Base-by-base conservation (phyloP, 2,329 filamentous ascomycete species). In the Paracoccidioides lutzii region DNA sequence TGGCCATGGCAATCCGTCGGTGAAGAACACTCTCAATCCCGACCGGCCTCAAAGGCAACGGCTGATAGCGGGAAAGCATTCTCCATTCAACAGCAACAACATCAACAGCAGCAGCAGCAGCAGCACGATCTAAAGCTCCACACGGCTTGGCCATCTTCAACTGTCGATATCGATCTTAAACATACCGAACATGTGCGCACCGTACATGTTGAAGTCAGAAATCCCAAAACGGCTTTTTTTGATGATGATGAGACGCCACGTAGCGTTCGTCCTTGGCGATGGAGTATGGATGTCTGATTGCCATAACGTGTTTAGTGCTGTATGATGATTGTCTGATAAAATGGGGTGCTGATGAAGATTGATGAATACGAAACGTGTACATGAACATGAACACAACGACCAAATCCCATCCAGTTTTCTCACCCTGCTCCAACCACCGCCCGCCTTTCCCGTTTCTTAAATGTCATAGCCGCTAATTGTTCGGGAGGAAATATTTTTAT, bases 241-340 rank as follows among this genome's bases (percentile, higher is more conserved):
- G 64, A 67, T 42, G 65, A 68, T 42, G 58, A 69, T 28, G 64
- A 58, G 35, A 67, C 67, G 46, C 64, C 69, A 55, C 59, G 70
- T 28, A 63, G 68, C 55, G 64, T 62, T 41, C 68, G 68, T 37
- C 70, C 69, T 10, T 73, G 67, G 64, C 66, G 71, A 58, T 73
- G 71, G 71, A 73, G 71, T 59, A 73, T 73, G 69, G 70, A 73
- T 57, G 68, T 73, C 42, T 73, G 64, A 66, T 12, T 38, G 37
- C 2, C 12, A 12, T 38, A 8, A 38, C 37, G 12, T 38, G 7
- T 38, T 38, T 38, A 8, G 37, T 22, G 3, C 12, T 7, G 2
- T 38, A 1, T 38, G 37, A 38, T 38, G 7, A 38, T 12, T 7
- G 37, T 7, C 37, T 12, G 12, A 38, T 38, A 38, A 38, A 12